Base-by-base conservation (phyloP, 2,329 filamentous ascomycete genomes). In the Neurospora crassa region DNA sequence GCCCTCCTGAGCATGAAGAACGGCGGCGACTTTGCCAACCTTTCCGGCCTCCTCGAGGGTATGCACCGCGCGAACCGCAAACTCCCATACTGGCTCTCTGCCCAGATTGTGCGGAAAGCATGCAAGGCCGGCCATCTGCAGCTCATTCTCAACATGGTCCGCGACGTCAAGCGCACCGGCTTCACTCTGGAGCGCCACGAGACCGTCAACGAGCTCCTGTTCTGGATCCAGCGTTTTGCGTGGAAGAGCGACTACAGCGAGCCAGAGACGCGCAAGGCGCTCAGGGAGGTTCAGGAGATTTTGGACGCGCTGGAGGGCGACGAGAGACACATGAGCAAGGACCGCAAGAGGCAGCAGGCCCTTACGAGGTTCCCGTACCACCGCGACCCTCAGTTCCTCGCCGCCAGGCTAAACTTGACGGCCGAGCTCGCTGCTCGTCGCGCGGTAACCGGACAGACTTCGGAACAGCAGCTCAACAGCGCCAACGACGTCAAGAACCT, bases 11-110 rank as follows among this genome's bases (percentile, higher is more conserved):
- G 78, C n/a, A 88, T 89, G 83, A 73, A 81, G 67, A 84, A 82
- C 6, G 76, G 76, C 47, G 80, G 80, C 16, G 87, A 89, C 79
- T 88, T 84, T 80, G 78, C 78, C 37, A 88, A 88, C 81, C 79
- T 89, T 40, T 80, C 78, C 24, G 83, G 82, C 0, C 79, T 89
- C 63, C 81, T 89, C 53, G 83, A 86, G 71, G 87, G 87, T 68
- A 67, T 78, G 67, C 77, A 79, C 71, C 81, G 83, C 72, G 82
- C 83, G 42, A 77, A 79, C 40, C 81, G 83, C 73, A 79, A 77
- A 71, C 77, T 87, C 34, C 73, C 75, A 29, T 68, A 72, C 2
- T 34, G 70, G 12, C 78, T 84, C 74, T 81, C 79, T 73, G 53
- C 73, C 69, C 82, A 80, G 76, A 78, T 86, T 68, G 75, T 84